Evolutionary conservation across 2,329 filamentous ascomycete genomes (phyloP).

Genomic region (Chaetomium globosum): DNA sequence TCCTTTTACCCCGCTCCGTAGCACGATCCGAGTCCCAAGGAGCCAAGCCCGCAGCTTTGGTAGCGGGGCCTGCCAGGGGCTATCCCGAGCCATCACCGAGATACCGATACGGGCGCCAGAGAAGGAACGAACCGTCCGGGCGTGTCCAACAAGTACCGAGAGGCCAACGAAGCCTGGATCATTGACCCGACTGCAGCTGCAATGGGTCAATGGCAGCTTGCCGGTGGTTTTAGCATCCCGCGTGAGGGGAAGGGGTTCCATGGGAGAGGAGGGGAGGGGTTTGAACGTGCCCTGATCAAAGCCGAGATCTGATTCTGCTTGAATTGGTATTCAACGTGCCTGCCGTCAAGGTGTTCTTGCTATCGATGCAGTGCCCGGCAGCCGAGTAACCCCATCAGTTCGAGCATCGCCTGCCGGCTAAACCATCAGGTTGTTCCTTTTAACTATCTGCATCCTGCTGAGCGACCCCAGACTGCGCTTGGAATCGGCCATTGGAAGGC

Average conservation of each 20-base stretch:
- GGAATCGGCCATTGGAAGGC: slow-evolving; percentile 5
- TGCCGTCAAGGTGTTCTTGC: slow-evolving; percentile 12
- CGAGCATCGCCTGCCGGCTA: slow-evolving; percentile 18
- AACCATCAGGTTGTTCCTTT: neutral
- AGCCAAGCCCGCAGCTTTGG: slow-evolving; percentile 1
- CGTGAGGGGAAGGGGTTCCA: slow-evolving; percentile 17
- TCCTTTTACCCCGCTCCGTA: slow-evolving; percentile 22
- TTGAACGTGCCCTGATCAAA: neutral
- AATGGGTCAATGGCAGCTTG: slow-evolving; percentile 5
- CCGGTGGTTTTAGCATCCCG: slow-evolving; percentile 14
- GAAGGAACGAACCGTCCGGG: slow-evolving; percentile 2
- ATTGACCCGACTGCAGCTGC: slow-evolving; percentile 14
- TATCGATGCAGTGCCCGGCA: neutral
- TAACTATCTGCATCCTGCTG: neutral
- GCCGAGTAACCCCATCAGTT: neutral
- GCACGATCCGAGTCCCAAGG: neutral
- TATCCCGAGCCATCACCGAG: slow-evolving; percentile 39
- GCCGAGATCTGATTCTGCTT: slow-evolving; percentile 7
- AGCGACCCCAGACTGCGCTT: neutral
- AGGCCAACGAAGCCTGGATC: slow-evolving; percentile 2
- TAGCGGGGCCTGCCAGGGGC: neutral
- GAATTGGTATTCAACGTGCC: slow-evolving; percentile 3
- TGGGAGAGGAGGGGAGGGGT: slow-evolving; percentile 7
- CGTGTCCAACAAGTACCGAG: slow-evolving; percentile 24
- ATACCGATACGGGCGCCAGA: slow-evolving; percentile 15